Conservation (phyloP, 1,139 yeast genomes). For the Diutina pseudorugosa region DNA sequence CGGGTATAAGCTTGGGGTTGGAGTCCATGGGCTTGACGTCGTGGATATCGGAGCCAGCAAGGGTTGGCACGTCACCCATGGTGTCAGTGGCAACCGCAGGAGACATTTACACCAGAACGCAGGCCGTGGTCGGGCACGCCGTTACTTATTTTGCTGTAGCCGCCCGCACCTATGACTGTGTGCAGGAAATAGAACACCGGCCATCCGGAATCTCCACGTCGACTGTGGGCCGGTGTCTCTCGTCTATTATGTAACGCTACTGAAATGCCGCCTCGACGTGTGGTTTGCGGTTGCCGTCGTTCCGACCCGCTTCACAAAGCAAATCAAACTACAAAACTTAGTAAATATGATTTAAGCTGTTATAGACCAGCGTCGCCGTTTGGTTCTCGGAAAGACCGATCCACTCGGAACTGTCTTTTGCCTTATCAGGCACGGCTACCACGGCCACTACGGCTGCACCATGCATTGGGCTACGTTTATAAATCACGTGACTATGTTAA, state of each 20-base stretch:
- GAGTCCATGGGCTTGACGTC: not conserved
- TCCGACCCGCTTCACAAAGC: no score
- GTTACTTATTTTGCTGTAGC: not conserved
- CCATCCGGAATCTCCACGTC: not conserved
- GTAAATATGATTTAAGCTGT: no score
- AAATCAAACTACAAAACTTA: no score
- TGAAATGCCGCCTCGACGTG: not conserved
- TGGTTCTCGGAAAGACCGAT: no score
- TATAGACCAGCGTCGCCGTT: no score
- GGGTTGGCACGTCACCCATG: not conserved
- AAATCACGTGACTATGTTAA: not conserved
- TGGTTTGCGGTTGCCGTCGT: no score
- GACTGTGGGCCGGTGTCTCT: no score
- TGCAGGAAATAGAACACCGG: not conserved
- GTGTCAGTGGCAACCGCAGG: not conserved
- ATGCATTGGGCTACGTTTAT: not conserved
- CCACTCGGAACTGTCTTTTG: no score
- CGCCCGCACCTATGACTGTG: not conserved
- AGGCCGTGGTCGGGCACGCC: not conserved
- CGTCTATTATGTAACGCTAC: not conserved
- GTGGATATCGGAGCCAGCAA: not conserved
- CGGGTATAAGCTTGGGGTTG: not conserved
- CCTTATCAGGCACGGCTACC: not conserved
- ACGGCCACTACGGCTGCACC: not conserved
- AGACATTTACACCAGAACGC: not conserved